These are phyloP conservation scores for Penicillium sp. DNA, from an alignment of 2,329 filamentous ascomycete species.

Conservation along the genomic window DNA sequence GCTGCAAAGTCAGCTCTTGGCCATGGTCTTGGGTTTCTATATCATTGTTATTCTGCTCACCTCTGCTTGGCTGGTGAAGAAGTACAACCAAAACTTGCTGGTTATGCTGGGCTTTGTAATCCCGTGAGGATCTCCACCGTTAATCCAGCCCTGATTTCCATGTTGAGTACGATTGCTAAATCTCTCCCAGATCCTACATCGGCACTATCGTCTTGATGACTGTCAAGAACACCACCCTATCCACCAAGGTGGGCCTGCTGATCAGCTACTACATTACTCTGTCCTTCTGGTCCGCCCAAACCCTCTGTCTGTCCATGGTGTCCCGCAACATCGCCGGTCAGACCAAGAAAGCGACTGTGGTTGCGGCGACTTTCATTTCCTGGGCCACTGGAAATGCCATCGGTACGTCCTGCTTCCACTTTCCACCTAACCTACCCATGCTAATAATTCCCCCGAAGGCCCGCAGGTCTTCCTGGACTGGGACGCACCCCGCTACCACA, in stretches of 20 bases:
- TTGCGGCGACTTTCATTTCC: slow-evolving; percentile 70
- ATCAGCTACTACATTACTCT: slow-evolving; percentile 76
- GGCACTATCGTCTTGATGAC: slow-evolving; percentile 74
- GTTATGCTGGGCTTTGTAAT: slow-evolving; percentile 64
- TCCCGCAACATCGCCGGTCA: slow-evolving; percentile 71
- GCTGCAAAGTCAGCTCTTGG: slow-evolving; percentile 70
- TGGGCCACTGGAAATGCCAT: slow-evolving; percentile 71
- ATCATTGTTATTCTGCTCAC: slow-evolving; percentile 70
- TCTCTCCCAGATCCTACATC: slow-evolving; percentile 59
- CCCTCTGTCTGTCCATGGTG: slow-evolving; percentile 65
- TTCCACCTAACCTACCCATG: neutral
- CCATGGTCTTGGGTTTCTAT: slow-evolving; percentile 71
- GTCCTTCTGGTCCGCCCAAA: slow-evolving; percentile 67
- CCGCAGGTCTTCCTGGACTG: slow-evolving; percentile 65
- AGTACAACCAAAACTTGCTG: slow-evolving; percentile 67
- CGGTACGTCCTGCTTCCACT: slow-evolving; percentile 37
- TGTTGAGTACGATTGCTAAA: neutral
- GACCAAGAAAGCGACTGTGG: slow-evolving; percentile 68
- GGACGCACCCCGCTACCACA: slow-evolving; percentile 67
- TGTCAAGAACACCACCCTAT: slow-evolving; percentile 39
- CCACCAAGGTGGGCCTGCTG: slow-evolving; percentile 60
- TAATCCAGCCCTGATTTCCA: too few species aligned
- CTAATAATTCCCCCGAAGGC: slow-evolving; percentile 38
- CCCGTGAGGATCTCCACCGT: slow-evolving; percentile 47
- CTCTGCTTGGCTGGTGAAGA: slow-evolving; percentile 69